Conservation (phyloP, 1,139 yeast species). For the Taphrina deformans region DNA sequence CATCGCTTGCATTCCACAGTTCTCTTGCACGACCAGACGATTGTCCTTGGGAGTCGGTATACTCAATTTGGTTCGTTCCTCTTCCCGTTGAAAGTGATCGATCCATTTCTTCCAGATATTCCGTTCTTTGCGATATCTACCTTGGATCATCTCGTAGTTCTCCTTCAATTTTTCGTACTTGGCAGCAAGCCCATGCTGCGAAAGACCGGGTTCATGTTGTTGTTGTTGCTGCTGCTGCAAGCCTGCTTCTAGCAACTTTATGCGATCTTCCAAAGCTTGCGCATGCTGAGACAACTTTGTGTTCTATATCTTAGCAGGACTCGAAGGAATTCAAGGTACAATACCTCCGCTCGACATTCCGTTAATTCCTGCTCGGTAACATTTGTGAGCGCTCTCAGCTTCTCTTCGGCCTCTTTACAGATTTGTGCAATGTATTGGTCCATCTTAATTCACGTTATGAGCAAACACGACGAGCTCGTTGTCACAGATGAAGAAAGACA, state of each 20-base stretch:
- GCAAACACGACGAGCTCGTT: background rate
- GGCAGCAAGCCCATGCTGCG: background rate
- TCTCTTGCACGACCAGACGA: background rate
- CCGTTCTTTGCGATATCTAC: background rate
- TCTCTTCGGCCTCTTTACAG: conserved; percentile 12
- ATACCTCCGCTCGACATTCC: background rate
- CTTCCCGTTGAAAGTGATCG: background rate
- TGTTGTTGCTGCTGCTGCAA: background rate
- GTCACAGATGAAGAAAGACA: too few relatives aligned
- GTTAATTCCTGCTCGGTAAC: background rate
- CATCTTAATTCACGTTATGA: conserved; percentile 1
- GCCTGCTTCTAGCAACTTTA: background rate
- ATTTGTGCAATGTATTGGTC: background rate
- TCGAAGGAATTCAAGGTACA: background rate
- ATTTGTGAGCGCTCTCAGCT: background rate
- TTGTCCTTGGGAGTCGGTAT: background rate
- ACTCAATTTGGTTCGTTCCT: background rate
- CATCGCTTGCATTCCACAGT: background rate
- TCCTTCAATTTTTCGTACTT: background rate
- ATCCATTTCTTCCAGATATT: conserved; percentile 14
- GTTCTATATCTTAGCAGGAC: background rate
- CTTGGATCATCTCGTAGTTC: background rate
- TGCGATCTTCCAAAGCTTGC: background rate
- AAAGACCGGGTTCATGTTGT: background rate
- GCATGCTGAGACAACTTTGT: background rate